Percentiles rank a stretch among this genome's conserved stretches.
Conservation (phyloP, 352 stramenopile genomes). For the Globisporangium camurandrum region DNA sequence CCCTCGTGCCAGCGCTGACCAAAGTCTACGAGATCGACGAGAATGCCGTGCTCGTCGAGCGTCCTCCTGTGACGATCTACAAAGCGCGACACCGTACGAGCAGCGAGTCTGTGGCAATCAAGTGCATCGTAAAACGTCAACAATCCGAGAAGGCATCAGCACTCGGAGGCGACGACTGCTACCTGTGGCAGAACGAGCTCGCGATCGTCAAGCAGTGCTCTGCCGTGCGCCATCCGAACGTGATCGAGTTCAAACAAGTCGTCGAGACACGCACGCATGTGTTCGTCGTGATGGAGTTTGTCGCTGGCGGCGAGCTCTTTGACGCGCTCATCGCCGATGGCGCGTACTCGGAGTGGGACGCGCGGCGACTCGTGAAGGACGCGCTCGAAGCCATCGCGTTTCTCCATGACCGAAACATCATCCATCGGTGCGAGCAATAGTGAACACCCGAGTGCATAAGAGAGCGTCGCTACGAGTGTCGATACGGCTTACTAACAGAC, state of each 20-base stretch:
- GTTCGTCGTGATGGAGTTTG: constrained; percentile 55
- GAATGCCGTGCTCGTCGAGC: constrained; percentile 30
- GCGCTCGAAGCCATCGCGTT: constrained; percentile 51
- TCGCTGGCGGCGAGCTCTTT: constrained; percentile 58
- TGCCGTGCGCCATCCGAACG: constrained; percentile 46
- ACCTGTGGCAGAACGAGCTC: constrained; percentile 40
- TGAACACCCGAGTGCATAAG: background rate
- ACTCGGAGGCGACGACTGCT: too few relatives aligned
- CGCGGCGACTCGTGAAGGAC: constrained; percentile 34
- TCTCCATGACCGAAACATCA: constrained; percentile 63
- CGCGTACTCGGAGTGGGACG: constrained; percentile 71
- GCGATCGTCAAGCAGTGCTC: constrained; percentile 35
- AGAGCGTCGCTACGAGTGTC: background rate
- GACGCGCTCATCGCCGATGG: constrained; percentile 61
- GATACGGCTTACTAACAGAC: constrained; percentile 1
- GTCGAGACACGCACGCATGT: constrained; percentile 42
- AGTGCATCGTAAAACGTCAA: constrained; percentile 44
- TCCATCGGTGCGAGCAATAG: constrained; percentile 33
- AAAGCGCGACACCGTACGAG: constrained; percentile 24
- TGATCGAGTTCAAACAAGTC: constrained; percentile 42
- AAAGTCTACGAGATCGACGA: constrained; percentile 40
- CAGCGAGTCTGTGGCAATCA: constrained; percentile 37
- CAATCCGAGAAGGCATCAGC: background rate
- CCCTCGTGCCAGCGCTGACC: constrained; percentile 16
- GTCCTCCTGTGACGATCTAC: constrained; percentile 45